These are phyloP conservation scores for Citrullus amarus DNA, from an alignment of 306 rosid species.

Conservation along the genomic window DNA sequence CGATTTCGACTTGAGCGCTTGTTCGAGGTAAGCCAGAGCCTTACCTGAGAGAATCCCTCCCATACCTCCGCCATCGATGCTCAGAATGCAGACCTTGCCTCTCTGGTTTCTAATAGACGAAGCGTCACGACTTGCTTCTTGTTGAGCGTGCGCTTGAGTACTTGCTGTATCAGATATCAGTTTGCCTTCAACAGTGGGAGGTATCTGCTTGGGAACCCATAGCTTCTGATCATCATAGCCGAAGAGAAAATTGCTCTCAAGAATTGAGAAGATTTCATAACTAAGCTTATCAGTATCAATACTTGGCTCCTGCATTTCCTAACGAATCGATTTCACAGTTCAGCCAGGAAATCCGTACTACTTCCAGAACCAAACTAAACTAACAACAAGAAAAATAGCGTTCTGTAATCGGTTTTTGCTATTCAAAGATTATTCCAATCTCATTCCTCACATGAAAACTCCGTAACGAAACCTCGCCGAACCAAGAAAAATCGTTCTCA, in stretches of 20 bases:
- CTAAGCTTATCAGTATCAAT: constrained; percentile 73
- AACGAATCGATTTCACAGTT: constrained; percentile 26
- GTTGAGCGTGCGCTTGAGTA: constrained; percentile 9
- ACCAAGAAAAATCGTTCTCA: not conserved
- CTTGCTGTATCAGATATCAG: constrained; percentile 11
- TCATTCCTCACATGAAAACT: not conserved
- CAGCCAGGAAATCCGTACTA: not conserved
- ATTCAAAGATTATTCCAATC: not conserved
- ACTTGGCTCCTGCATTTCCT: constrained; percentile 63
- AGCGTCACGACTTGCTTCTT: constrained; percentile 12
- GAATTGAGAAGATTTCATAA: constrained; percentile 87
- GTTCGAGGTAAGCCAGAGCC: constrained; percentile 73
- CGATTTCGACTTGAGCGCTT: constrained; percentile 64
- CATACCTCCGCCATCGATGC: constrained; percentile 95
- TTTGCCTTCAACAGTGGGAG: constrained; percentile 28
- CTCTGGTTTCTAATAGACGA: constrained; percentile 81
- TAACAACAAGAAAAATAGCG: not conserved
- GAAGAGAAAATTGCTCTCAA: constrained; percentile 88
- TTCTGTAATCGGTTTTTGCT: not conserved
- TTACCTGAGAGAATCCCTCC: constrained; percentile 87
- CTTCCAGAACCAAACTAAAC: not conserved
- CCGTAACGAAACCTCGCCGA: not conserved
- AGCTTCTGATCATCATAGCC: constrained; percentile 91
- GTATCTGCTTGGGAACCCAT: constrained; percentile 80
- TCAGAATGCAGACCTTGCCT: constrained; percentile 86